Evolutionary conservation across 1,284 basidiomycete species (phyloP), one percentile per base, ranked within the genome.

Genomic region (Polyporus tsugae): DNA sequence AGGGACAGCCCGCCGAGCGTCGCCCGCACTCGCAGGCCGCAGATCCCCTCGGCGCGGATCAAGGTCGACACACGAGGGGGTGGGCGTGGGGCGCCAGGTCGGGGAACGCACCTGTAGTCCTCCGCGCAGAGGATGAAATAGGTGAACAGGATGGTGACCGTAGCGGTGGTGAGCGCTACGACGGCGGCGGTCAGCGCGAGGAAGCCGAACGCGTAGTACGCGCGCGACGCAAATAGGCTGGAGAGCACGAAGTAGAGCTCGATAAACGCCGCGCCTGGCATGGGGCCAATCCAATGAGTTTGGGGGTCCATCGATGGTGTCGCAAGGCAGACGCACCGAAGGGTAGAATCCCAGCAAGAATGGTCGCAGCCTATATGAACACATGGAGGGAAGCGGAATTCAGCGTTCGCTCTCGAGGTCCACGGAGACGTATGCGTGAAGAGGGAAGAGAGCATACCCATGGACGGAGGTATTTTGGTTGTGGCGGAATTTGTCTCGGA

Each of bases 151-250:
- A 97, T 94, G 3, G 95, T 91, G 42, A 96, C 94, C 0, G 95
- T 96, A 2, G 95, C 96, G 0, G 95, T 95, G 2, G 96, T 98
- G 55, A 98, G 81, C 29, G 88, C 88, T 44, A 98, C 95, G 55
- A 98, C 91, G 46, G 87, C 83, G 59, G 94, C 94, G 0, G 97
- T 98, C 63, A 99, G 83, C 39, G 96, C 93, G 58, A 99, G 83
- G 85, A 99, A 99, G 44, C 97, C 97, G 77, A 97, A 98, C 17
- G 96, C 96, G 78, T 97, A 98, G 82, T 96, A 96, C 61, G 95
- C 94, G 62, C 95, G 88, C 57, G 96, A 96, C 36, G 97, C 97
- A 76, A 99, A 99, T 55, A 99, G 85, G 75, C 92, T 95, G 22
- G 95, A 96, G 73, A 99, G 86, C 61, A 98, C 91, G 79, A 97